These are phyloP conservation scores for Secale cereale DNA, from an alignment of 176 grass and related monocot species.

Conservation along the genomic window DNA sequence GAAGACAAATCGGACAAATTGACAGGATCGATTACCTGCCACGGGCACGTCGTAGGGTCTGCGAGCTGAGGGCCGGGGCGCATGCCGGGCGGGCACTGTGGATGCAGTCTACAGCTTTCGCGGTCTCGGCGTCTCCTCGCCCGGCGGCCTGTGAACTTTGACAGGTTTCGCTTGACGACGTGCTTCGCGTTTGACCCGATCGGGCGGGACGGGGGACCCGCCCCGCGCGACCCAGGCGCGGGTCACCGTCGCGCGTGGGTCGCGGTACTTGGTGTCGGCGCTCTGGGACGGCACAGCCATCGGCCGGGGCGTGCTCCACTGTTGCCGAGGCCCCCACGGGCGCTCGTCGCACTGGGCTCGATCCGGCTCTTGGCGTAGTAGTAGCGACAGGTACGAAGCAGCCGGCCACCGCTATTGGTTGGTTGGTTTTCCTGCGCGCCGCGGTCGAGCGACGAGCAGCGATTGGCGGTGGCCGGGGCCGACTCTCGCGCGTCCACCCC, in stretches of 20 bases:
- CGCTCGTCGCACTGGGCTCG: neutral
- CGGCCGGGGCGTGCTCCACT: neutral
- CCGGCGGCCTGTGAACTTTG: neutral
- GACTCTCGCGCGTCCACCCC: neutral
- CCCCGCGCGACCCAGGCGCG: neutral
- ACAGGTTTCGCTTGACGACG: slow-evolving; percentile 16
- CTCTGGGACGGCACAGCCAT: neutral
- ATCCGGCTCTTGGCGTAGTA: neutral
- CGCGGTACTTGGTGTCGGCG: slow-evolving; percentile 47
- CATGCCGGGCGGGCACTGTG: neutral
- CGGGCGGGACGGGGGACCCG: neutral
- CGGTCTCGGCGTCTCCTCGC: neutral
- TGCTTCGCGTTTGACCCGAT: slow-evolving; percentile 31
- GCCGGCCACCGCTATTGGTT: neutral
- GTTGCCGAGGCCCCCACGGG: neutral
- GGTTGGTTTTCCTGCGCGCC: neutral
- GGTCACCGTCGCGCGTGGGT: slow-evolving; percentile 50
- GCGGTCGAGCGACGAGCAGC: neutral
- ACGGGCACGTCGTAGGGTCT: neutral
- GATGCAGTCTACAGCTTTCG: neutral
- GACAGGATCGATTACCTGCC: neutral
- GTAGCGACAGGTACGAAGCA: neutral
- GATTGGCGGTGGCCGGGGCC: neutral
- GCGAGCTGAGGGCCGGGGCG: neutral
- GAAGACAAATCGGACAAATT: neutral